A percentile compares a stretch with the other conserved stretches of the same genome.
Conservation (phyloP, 768 basidiomycete species). For the Serendipita indica region DNA sequence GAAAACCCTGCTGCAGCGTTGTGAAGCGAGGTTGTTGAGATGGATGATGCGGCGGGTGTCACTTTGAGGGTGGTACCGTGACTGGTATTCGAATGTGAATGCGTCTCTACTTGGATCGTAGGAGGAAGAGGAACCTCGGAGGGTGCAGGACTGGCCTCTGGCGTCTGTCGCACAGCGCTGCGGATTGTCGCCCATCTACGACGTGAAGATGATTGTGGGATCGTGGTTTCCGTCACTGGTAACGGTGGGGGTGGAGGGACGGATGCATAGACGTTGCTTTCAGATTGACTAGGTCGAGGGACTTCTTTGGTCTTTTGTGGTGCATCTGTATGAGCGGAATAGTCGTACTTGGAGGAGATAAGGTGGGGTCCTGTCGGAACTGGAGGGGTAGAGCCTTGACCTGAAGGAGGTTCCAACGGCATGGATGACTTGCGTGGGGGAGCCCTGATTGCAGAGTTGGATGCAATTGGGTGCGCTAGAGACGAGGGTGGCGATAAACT, state of each 20-base stretch:
- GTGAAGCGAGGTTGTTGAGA: neutral
- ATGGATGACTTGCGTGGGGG: too few relatives aligned
- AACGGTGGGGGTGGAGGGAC: neutral
- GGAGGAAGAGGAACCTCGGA: neutral
- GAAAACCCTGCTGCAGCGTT: neutral
- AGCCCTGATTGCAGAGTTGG: too few relatives aligned
- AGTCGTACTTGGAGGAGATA: too few relatives aligned
- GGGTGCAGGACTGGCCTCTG: neutral
- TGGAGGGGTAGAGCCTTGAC: too few relatives aligned
- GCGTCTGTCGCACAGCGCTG: neutral
- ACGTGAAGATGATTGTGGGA: neutral
- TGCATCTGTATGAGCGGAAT: too few relatives aligned
- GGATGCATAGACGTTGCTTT: neutral
- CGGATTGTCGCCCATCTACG: constrained; percentile 1
- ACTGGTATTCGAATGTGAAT: too few relatives aligned
- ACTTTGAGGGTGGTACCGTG: constrained; percentile 1
- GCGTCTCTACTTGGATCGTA: too few relatives aligned
- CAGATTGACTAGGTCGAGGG: neutral
- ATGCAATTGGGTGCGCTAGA: too few relatives aligned
- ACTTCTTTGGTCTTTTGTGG: too few relatives aligned
- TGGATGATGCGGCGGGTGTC: neutral
- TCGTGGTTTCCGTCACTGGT: neutral
- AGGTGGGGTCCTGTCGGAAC: too few relatives aligned
- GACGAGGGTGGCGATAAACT: too few relatives aligned
- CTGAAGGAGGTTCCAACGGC: too few relatives aligned